Base-by-base conservation (phyloP, 371 early-diverging fungal species). In the Nosema muscidifuracis region DNA sequence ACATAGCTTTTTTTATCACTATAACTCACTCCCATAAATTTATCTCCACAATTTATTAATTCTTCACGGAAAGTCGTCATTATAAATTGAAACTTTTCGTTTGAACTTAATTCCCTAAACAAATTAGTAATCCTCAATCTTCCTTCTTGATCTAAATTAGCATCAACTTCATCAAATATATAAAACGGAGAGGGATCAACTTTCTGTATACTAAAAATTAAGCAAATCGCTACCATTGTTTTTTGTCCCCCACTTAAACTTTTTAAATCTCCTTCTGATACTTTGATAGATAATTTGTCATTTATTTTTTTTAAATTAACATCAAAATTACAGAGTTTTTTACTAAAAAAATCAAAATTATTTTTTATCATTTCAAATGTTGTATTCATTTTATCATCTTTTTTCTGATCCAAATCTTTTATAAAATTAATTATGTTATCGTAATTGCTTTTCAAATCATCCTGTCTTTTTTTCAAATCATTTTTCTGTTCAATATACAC, bases 91-190 rank as follows among this genome's bases (percentile, higher is more conserved):
- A 55, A 40, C n/a, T 60, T 47, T 26, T 63, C 62, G 43, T 66
- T 58, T 22, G 77, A 61, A 10, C 22, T 67, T n/a, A n/a, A n/a
- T n/a, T n/a, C n/a, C n/a, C n/a, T n/a, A 53, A 80, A 43, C 16
- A 80, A n/a, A 38, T 65, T 51, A 43, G 43, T 43, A n/a, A 80
- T 18, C 47, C 24, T 75, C 18, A 38, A 24, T 15, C 75, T 22
- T n/a, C 34, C 22, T 22, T 72, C 44, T 33, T 57, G n/a, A 84
- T 99, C 99, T 33, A 99, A 84, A 67, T 94, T 96, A 33, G 99
- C 97, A 86, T 99, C 99, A 83, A 97, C 93, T 85, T 99, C 99
- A 85, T 99, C 99, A 87, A 99, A 95, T 71, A 99, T 85, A 82
- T 97, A 99, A 81, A 99, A 97, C 2, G 99, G 97, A 42, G 96